Conservation (phyloP, 2,329 filamentous ascomycete genomes). For the Ophiosphaerella narmari region DNA sequence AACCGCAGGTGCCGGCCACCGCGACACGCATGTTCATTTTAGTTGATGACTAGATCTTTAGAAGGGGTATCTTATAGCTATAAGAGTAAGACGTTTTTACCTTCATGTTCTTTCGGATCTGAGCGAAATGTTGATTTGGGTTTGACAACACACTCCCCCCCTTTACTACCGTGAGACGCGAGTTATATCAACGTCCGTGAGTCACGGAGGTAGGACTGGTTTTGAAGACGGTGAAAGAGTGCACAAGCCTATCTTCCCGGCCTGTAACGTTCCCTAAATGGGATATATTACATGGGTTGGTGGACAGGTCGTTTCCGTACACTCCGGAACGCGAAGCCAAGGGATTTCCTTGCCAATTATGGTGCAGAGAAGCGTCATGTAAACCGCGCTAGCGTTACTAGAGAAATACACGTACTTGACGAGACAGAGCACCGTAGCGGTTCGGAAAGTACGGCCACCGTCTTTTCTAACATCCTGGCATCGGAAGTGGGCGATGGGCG, state of each 20-base stretch:
- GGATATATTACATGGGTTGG: slow-evolving; percentile 12
- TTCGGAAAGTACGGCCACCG: slow-evolving; percentile 22
- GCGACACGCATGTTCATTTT: slow-evolving; percentile 62
- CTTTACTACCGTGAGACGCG: slow-evolving; percentile 19
- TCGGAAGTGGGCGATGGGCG: slow-evolving; percentile 12
- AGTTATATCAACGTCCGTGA: slow-evolving; percentile 27
- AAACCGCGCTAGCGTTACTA: slow-evolving; percentile 10
- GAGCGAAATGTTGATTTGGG: slow-evolving; percentile 2
- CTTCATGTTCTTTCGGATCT: slow-evolving; percentile 1
- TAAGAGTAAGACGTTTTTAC: slow-evolving; percentile 1
- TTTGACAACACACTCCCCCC: slow-evolving; percentile 6
- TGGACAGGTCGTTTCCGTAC: slow-evolving; percentile 6
- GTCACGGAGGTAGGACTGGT: slow-evolving; percentile 28
- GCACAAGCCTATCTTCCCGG: slow-evolving; percentile 15
- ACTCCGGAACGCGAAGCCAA: slow-evolving; percentile 3
- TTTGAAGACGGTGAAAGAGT: slow-evolving; percentile 28
- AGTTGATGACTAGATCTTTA: neutral
- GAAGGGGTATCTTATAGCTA: neutral
- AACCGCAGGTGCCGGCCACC: slow-evolving; percentile 64
- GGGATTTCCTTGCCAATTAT: slow-evolving; percentile 24
- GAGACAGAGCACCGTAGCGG: slow-evolving; percentile 12
- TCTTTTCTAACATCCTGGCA: slow-evolving; percentile 25
- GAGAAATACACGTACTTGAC: slow-evolving; percentile 4
- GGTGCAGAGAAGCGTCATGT: slow-evolving; percentile 7
- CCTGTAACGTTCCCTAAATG: slow-evolving; percentile 7